phyloP scores from a whole-genome alignment of 306 rosid genomes.

The Prunus fruticosa region DNA sequence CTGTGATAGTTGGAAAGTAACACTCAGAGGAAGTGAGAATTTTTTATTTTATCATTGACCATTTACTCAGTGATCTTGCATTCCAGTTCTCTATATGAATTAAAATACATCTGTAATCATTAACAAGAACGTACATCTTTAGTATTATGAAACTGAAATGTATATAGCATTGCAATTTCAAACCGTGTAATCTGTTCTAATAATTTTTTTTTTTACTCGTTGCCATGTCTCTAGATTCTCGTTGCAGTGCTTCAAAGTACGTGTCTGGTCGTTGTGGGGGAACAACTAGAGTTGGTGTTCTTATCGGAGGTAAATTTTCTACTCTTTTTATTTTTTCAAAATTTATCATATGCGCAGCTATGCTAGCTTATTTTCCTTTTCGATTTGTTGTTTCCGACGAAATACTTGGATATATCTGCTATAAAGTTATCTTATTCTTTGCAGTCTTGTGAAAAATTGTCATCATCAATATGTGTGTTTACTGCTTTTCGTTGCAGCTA shows the following conservation, averaged over 20 bases:
- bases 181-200: slow-evolving; percentile 24
- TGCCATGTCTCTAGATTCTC: slow-evolving; percentile 36
- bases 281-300: slow-evolving; percentile 42
- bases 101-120: not conserved
- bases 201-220: slow-evolving; percentile 1
- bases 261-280: slow-evolving; percentile 53
- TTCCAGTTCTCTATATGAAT: not conserved
- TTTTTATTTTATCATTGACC: not conserved
- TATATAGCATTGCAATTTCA: not conserved
- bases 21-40: not conserved
- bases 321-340: not conserved
- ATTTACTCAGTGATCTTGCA: not conserved
- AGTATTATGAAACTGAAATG: slow-evolving; percentile 4
- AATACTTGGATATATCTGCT: not conserved
- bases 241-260: slow-evolving; percentile 44
- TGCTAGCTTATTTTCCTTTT: not conserved
- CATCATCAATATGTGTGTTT: not conserved
- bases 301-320: slow-evolving; percentile 60
- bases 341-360: not conserved
- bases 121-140: not conserved
- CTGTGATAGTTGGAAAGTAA: not conserved
- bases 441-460: not conserved
- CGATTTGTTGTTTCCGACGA: not conserved
- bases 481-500: not conserved
- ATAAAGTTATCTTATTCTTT: not conserved